Percentiles rank a stretch among this genome's conserved stretches.
These are phyloP conservation scores for Dysphania ambrosioides DNA, from an alignment of 148 eudicot species.

Conservation along the genomic window DNA sequence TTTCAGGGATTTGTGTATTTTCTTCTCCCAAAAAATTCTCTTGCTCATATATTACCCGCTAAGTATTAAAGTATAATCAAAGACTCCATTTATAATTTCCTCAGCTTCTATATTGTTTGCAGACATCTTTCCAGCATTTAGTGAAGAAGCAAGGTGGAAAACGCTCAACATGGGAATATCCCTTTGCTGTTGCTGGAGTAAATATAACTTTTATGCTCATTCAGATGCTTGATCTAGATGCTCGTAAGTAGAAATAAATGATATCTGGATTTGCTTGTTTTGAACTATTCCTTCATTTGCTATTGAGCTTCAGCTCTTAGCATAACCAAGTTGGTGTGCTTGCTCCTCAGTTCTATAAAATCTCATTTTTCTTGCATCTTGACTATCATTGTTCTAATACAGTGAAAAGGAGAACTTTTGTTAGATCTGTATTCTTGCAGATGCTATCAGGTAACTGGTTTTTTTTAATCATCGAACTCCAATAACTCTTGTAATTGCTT, in stretches of 20 bases:
- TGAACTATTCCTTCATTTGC: neutral
- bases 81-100: neutral
- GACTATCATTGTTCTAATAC: constrained; percentile 28
- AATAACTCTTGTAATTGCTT: neutral
- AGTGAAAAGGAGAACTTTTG: constrained; percentile 65
- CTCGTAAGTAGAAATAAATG: constrained; percentile 40
- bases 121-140: constrained; percentile 70
- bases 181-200: constrained; percentile 92
- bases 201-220: constrained; percentile 85
- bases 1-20: neutral
- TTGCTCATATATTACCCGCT: no score
- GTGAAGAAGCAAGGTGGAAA: constrained; percentile 64
- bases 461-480: no score
- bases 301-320: neutral
- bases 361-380: constrained; percentile 4
- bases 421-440: constrained; percentile 65
- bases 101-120: constrained; percentile 17
- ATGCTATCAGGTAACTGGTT: constrained; percentile 60
- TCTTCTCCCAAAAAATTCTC: neutral
- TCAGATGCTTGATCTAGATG: constrained; percentile 78
- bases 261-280: neutral
- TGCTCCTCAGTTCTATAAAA: neutral
- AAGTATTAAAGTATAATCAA: no score
- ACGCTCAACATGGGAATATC: constrained; percentile 80
- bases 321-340: neutral